A percentile compares a stretch with the other conserved stretches of the same genome.
Evolutionary conservation across 164 flowering plant species (phyloP).

Genomic region (Tinospora cordifolia): DNA sequence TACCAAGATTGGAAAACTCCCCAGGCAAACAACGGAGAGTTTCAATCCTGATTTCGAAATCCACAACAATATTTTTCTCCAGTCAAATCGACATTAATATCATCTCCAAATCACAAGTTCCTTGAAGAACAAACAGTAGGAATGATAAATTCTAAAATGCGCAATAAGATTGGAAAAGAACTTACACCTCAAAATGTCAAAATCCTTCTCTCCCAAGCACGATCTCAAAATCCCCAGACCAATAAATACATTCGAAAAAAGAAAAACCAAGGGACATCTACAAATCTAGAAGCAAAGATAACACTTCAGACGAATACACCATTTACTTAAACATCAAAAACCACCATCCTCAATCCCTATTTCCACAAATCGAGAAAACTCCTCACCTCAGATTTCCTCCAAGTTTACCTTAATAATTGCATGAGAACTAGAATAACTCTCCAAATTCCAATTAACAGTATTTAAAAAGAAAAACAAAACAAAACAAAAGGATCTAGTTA

Average conservation of each 20-base stretch:
- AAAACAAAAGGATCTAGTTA: neutral
- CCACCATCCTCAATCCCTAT: neutral
- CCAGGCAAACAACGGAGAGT: too few species aligned
- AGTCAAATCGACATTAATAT: neutral
- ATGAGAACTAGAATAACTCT: neutral
- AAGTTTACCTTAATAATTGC: neutral
- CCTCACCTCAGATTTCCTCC: neutral
- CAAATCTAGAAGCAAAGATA: neutral
- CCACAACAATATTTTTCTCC: too few species aligned
- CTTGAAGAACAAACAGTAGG: neutral
- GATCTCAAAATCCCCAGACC: neutral
- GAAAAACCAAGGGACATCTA: neutral
- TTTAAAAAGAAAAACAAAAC: neutral
- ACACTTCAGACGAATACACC: neutral
- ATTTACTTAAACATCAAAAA: slow-evolving; percentile 2
- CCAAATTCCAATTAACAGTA: neutral
- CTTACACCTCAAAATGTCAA: neutral
- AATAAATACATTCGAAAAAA: neutral
- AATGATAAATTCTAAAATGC: neutral
- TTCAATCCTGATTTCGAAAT: too few species aligned
- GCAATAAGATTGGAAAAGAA: neutral
- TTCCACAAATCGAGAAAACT: neutral
- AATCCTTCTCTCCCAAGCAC: neutral
- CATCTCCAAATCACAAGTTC: neutral
- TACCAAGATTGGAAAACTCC: too few species aligned